Evolutionary conservation across 495 filamentous ascomycete genomes (phyloP), one percentile per base, ranked within the genome.

Genomic region (Neurospora sp.): DNA sequence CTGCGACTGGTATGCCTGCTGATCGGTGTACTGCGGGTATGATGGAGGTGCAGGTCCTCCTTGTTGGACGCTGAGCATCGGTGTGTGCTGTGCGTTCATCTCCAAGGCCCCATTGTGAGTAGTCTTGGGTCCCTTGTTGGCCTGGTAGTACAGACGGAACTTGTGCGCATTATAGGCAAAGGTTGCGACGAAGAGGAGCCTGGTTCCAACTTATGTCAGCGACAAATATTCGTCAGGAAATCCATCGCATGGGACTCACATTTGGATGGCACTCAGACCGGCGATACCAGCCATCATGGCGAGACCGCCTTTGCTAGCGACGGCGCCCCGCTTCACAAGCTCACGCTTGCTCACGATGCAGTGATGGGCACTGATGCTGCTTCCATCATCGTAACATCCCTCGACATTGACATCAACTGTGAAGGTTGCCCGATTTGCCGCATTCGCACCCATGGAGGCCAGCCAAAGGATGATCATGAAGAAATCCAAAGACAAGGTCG

Each of bases 401-500:
- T 69, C 59, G 18, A 81, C 77, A 12, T 40, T 76, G 16, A 85
- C 84, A 7, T 71, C 20, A 1, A 73, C 31, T 3, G 62, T 78
- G 77, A 85, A 86, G 37, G 75, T 70, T n/a, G 78, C 79, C 18
- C 85, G 80, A 42, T 75, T 77, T 3, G 83, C 81, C 9, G 84
- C 85, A 62, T 80, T 82, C 40, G 82, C 78, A 38, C 80, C 85
- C 77, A 86, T 79, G n/a, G 81, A 83, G 5, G 84, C 81, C 27
- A 86, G 77, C 84, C 84, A 86, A 39, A 86, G 78, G 76, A 86
- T 74, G 27, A 81, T 79, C 81, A 86, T 82, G 38, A 85, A 75
- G 38, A 79, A 73, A 73, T 86, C 84, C 16, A 86, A 77, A 5
- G 80, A 73, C n/a, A 86, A 78, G 37, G 85, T 72, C 18, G 85